Evolutionary conservation across 495 filamentous ascomycete genomes (phyloP), one percentile per base, ranked within the genome.

Genomic region (Penicillium dipodomyicola): DNA sequence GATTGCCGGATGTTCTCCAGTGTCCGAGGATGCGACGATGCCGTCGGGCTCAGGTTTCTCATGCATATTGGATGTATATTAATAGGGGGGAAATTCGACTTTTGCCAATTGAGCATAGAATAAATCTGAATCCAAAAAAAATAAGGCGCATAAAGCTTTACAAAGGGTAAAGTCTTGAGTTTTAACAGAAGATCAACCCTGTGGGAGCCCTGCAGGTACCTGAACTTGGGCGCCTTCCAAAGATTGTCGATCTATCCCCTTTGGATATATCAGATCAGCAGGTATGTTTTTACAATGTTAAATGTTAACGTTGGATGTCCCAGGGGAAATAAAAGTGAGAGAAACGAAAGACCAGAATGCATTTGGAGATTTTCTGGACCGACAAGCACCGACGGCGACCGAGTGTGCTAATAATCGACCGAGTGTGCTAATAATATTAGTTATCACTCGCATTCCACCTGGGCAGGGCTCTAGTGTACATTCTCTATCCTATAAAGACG

Each of bases 321-420:
- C 14, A n/a, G 15, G 23, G 29, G 14, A 10, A 12, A 25, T 7
- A 9, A 29, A 15, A 29, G 22, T 10, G 20, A 41, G n/a, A 14
- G 35, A 25, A 25, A 25, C 23, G 25, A 49, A 54, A 22, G n/a
- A 7, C 35, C 29, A 6, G 37, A 33, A 33, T 33, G 49, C 23
- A 32, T 19, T 45, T 54, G n/a, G 25, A 53, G 17, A n/a, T 46
- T 44, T 47, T 46, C 25, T 47, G 42, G 42, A 46, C 63, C 63
- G 63, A 65, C 57, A 50, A 61, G 47, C 41, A 58, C 64, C 64
- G 64, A 64, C 48, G 32, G 53, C 25, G 27, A 46, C 63, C 23
- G 23, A 25, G 5, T 25, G 23, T 25, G 5, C 23, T 25, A 25
- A 25, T 25, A 25, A 25, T 25, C 23, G 5, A 25, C 23, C 63